Percentiles rank a stretch among this genome's conserved stretches.
Conservation (phyloP, 2,329 filamentous ascomycete genomes). For the Ophiostoma angusticollis region DNA sequence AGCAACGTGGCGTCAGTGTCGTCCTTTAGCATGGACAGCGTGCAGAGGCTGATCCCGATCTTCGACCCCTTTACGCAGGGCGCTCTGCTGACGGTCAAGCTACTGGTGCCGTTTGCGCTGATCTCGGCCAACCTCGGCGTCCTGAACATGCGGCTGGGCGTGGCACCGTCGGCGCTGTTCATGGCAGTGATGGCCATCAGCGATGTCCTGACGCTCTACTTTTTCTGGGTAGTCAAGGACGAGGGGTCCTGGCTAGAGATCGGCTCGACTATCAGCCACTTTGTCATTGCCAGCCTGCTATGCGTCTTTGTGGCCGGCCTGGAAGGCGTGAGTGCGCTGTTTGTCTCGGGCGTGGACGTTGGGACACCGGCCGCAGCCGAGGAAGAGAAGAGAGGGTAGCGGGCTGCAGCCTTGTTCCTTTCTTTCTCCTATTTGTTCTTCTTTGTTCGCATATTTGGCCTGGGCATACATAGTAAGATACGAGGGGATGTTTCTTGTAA, state of each 20-base stretch:
- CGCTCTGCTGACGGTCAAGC: conserved; percentile 72
- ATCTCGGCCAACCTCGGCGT: conserved; percentile 92
- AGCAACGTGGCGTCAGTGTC: conserved; percentile 92
- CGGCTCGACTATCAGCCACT: conserved; percentile 91
- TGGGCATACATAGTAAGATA: too few relatives aligned
- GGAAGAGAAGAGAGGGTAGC: neutral
- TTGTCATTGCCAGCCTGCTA: conserved; percentile 77
- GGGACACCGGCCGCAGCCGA: conserved; percentile 12
- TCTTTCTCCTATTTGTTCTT: neutral
- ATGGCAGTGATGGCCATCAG: conserved; percentile 89
- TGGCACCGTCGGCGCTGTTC: conserved; percentile 80
- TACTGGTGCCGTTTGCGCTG: conserved; percentile 85
- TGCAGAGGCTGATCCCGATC: conserved; percentile 73
- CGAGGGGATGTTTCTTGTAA: too few relatives aligned
- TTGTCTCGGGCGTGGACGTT: conserved; percentile 70
- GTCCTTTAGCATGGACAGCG: conserved; percentile 85
- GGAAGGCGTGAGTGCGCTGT: conserved; percentile 72
- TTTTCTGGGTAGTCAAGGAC: conserved; percentile 95
- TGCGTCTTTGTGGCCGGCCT: conserved; percentile 84
- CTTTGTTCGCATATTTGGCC: neutral
- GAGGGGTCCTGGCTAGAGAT: conserved; percentile 97
- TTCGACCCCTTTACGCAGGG: conserved; percentile 91
- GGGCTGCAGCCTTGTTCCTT: neutral
- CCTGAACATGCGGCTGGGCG: conserved; percentile 68
- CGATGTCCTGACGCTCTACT: conserved; percentile 84